Base-by-base conservation (phyloP, 2,329 filamentous ascomycete species). In the Fusarium nanum region DNA sequence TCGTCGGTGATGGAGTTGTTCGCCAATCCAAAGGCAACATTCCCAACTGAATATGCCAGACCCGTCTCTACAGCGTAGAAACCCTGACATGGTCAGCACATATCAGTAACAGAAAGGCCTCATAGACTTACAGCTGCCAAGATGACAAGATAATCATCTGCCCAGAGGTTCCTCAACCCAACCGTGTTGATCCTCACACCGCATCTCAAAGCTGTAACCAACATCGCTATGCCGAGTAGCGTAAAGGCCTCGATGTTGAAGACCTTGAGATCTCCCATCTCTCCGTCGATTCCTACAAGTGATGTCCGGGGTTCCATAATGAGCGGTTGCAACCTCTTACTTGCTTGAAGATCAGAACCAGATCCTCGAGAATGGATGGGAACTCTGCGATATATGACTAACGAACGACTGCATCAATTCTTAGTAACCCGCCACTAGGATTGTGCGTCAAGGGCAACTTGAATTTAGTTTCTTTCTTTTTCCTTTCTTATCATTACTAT, bases 141-240 rank as follows among this genome's bases (percentile, higher is more conserved):
- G 46, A 85, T 76, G 78, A 89, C 87, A 30, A 91, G 73, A 70
- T 87, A 89, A 65, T 91, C 89, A 75, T 90, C 88, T 2, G 83
- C 79, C 68, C 83, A 81, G 58, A 90, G 83, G n/a, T 82, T 81
- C 58, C 76, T 78, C 40, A 83, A 78, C 16, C 88, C 87, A 3
- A 84, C 83, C 13, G 80, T 77, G 32, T 75, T 79, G 69, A 85
- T 79, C 48, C 88, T 81, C 12, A 86, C 82, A 54, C 82, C 83
- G 3, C 83, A 82, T 32, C 88, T 82, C 13, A 90, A 72, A 10
- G 75, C 73, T 14, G 88, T 88, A 47, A 87, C 72, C 32, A 82
- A 56, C 20, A 87, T 75, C 8, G 84, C 86, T 25, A 89, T 70
- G 0, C 77, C 83, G 20, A 88, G 78, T 7, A 89, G 81, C 8